Conservation (phyloP, 768 basidiomycete species). For the Suillus alpinus region DNA sequence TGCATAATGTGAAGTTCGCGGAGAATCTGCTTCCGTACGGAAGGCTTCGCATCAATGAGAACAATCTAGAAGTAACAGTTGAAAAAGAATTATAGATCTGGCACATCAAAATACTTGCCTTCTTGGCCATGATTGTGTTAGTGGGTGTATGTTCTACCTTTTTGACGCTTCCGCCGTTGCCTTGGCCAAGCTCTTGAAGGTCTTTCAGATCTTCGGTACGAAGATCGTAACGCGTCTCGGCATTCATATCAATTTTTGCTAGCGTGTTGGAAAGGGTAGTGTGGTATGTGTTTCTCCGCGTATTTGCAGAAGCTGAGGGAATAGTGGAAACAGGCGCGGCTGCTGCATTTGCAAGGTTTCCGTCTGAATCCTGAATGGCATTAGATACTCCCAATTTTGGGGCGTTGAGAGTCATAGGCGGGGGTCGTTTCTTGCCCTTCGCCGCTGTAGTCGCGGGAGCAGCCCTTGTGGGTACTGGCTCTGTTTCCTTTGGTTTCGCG, state of each 20-base stretch:
- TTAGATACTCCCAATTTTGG: conserved; percentile 53
- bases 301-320: conserved; percentile 47
- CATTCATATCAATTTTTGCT: conserved; percentile 82
- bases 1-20: conserved; percentile 99
- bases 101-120: conserved; percentile 52
- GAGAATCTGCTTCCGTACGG: conserved; percentile 95
- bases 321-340: conserved; percentile 52
- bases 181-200: conserved; percentile 87
- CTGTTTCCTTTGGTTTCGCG: conserved; percentile 36
- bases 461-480: conserved; percentile 45
- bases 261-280: conserved; percentile 78
- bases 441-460: conserved; percentile 39
- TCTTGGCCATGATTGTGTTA: conserved; percentile 95
- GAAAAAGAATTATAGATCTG: background rate
- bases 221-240: conserved; percentile 82
- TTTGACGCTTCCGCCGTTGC: conserved; percentile 97
- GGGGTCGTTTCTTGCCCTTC: conserved; percentile 68
- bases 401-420: conserved; percentile 79
- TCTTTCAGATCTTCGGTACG: conserved; percentile 89
- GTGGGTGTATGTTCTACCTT: conserved; percentile 92
- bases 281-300: conserved; percentile 72
- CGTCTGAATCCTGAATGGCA: conserved; percentile 31
- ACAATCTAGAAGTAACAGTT: conserved; percentile 63
- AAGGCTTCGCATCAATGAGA: conserved; percentile 93
- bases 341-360: conserved; percentile 46